Base-by-base conservation (phyloP, 2,329 filamentous ascomycete genomes). In the Ophiostoma ulmi region DNA sequence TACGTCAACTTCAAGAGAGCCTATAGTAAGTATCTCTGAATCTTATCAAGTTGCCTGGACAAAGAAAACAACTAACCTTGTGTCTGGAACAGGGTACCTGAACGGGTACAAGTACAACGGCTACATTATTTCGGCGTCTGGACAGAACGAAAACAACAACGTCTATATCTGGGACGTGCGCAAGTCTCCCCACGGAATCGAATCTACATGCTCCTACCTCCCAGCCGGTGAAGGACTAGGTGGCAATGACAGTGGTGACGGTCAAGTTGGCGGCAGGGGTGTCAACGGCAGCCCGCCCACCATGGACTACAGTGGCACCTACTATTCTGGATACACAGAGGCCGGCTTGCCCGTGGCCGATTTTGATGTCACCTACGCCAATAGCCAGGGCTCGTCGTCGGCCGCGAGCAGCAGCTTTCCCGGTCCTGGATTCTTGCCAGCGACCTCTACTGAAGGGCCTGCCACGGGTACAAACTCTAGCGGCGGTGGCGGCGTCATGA, bases 131-230 rank as follows among this genome's bases (percentile, higher is more conserved):
- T n/a, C 63, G 5, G 72, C 72, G 6, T 72, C 70, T 7, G 36
- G 52, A 10, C 22, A 73, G 7, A 72, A 71, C 65, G 68, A 70
- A 39, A 67, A 26, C 31, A 48, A 65, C 3, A 17, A 65, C 2
- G 69, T 72, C 20, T 44, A 69, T 26, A 67, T 71, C 35, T 73
- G 68, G 68, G 67, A 71, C n/a, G 36, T 44, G 11, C 68, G 71
- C 10, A 71, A 70, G 41, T 38, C 70, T 6, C 65, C 38, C 5
- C 65, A 48, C 14, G 39, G 38, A 7, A 10, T 31, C 2, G 55
- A 67, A 20, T 63, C 39, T 7, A 10, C 38, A 0, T 48, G 44
- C 1, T 31, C 48, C 26, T 48, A 64, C 52, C 35, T 22, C 63
- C 20, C 36, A 8, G 63, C 20, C 17, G 52, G 22, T 13, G 17